These are phyloP conservation scores for Alternaria angustiovoidea DNA, from an alignment of 2,329 filamentous ascomycete species.

Conservation along the genomic window DNA sequence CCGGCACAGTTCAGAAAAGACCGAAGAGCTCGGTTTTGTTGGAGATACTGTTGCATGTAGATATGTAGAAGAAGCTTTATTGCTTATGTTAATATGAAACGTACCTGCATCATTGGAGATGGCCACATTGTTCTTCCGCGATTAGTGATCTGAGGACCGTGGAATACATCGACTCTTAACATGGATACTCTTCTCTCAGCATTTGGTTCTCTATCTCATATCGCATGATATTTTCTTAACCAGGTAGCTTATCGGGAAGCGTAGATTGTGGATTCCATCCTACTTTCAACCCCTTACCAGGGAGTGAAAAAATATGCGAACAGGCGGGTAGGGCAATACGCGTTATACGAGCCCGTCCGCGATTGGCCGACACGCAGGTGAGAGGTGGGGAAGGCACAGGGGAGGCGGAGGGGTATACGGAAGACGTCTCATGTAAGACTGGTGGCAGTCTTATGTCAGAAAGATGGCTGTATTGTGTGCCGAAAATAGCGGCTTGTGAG, in stretches of 20 bases:
- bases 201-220: background rate
- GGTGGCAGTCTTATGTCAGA: too few relatives aligned
- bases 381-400: too few relatives aligned
- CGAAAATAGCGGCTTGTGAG: background rate
- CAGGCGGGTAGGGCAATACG: background rate
- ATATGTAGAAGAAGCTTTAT: slow-evolving; percentile 2
- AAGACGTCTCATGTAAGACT: too few relatives aligned
- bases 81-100: slow-evolving; percentile 15
- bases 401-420: too few relatives aligned
- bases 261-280: background rate
- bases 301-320: background rate
- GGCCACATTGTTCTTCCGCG: too few relatives aligned
- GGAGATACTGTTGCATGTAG: background rate
- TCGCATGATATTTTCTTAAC: background rate
- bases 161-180: background rate
- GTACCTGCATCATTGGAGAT: background rate
- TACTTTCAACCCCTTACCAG: background rate
- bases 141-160: too few relatives aligned
- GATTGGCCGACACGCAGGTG: background rate
- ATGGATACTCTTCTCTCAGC: background rate
- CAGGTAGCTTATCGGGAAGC: background rate
- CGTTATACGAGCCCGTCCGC: background rate
- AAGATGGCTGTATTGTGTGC: too few relatives aligned
- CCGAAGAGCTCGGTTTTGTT: slow-evolving; percentile 2
- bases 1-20: background rate